Evolutionary conservation across 202 grass and related monocot species (phyloP), one percentile per base, ranked within the genome.

Genomic region (Dendrocalamus latiflorus): DNA sequence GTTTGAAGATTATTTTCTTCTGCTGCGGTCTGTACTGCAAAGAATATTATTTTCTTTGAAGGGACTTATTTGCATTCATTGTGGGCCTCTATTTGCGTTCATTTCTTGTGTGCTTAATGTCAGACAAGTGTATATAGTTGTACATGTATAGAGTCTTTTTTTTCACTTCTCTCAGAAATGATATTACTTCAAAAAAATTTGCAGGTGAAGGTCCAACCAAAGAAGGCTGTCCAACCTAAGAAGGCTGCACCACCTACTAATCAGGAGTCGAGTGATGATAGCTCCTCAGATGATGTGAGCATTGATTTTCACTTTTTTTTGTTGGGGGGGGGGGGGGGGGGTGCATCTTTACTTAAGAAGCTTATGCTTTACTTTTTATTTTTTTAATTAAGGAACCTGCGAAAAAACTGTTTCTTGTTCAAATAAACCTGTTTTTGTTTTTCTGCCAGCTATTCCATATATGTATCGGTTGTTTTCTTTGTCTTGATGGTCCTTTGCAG

Each of bases 271-370:
- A 92, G 55, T 57, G 55, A 57, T 22, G 54, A 54, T 18, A 50
- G 83, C 64, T 90, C 91, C 61, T 87, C 84, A 37, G 88, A 93
- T 72, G 88, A 93, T 70, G 88, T 90, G 78, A 89, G 70, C 30
- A 38, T 37, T 66, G n/a, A 1, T 30, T 53, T 69, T 51, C 61
- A 63, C 56, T n/a, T n/a, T n/a, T n/a, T 74, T 25, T 63, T 28
- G 62, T 44, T 86, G n/a, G n/a, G n/a, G n/a, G n/a, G n/a, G n/a
- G n/a, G 6, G 15, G 5, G 16, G n/a, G 1, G 0, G 0, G 16
- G 26, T 62, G n/a, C n/a, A n/a, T n/a, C 15, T 33, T 33, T 45
- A 16, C 34, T 20, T n/a, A 28, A 38, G 24, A 65, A 60, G 6
- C 18, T 26, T 39, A 13, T 26, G 66, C n/a, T 5, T 22, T 47